phyloP scores from a whole-genome alignment of 805 yeast species.

The Yarrowia keelungensis region DNA sequence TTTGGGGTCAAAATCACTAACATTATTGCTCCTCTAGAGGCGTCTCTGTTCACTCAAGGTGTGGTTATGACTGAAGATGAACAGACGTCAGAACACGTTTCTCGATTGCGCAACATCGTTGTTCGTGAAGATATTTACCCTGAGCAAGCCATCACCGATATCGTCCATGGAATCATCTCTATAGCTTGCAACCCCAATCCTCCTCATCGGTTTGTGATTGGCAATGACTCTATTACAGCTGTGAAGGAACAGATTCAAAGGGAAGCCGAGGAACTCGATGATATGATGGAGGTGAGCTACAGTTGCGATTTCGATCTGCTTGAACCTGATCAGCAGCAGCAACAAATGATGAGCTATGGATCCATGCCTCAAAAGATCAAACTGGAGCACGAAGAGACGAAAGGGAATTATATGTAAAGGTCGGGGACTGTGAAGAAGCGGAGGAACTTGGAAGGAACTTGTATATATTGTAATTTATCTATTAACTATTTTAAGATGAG shows the following conservation, averaged over 20 bases:
- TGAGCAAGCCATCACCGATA: constrained; percentile 12
- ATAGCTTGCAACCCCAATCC: constrained; percentile 28
- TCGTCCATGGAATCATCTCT: constrained; percentile 27
- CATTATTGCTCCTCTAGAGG: constrained; percentile 28
- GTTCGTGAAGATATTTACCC: constrained; percentile 30
- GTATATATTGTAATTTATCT: not conserved
- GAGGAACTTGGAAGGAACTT: not conserved
- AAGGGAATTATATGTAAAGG: not conserved
- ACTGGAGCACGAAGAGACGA: not conserved
- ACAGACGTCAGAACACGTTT: not conserved
- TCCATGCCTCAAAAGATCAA: constrained; percentile 2
- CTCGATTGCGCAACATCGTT: not conserved
- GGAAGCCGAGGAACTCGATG: constrained; percentile 32
- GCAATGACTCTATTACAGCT: constrained; percentile 3
- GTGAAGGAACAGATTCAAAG: constrained; percentile 23
- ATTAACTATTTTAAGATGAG: too few relatives aligned
- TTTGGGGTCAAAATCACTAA: constrained; percentile 32
- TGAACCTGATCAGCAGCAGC: not conserved
- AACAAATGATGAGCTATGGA: not conserved
- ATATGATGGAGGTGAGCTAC: constrained; percentile 33
- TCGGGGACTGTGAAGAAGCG: not conserved
- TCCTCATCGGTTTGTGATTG: constrained; percentile 33
- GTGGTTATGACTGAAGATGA: constrained; percentile 22
- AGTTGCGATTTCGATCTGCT: constrained; percentile 17
- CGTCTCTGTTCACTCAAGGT: constrained; percentile 20